Evolutionary conservation across 2,329 filamentous ascomycete genomes (phyloP), one percentile per base, ranked within the genome.

Genomic region (Pseudogymnoascus sp.): DNA sequence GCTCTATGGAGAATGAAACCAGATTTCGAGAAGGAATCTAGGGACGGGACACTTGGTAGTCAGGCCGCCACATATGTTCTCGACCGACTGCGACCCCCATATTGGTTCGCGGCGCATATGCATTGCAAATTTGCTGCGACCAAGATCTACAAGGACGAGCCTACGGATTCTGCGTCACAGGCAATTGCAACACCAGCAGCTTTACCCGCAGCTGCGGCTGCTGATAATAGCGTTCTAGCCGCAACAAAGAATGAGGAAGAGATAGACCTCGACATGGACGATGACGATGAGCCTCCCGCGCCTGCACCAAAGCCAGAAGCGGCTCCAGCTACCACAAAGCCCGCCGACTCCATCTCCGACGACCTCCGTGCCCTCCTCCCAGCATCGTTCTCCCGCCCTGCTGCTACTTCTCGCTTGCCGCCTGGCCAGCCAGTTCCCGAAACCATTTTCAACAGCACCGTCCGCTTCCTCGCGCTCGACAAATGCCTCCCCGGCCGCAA

Each of bases 61-160:
- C 78, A 84, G 33, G 93, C 93, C 0, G 93, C 93, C 0, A 85
- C 84, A 71, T 85, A 89, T 68, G 87, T 96, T 19, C 83, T 97
- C 76, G 87, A 96, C 72, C 83, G 90, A 31, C 76, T 99, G 62
- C 82, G 91, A 62, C 95, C 95, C 9, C 82, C 83, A 0, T 88
- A 91, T 73, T 99, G 95, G 95, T 97, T 97, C 73, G 88, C 90
- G 38, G 95, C 93, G 2, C 95, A 99, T 76, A 76, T 97, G 77
- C 95, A 99, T 75, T 87, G 89, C 78, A 96, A 93, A 72, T 97
- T 89, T 73, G 76, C 87, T 0, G 95, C 93, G 0, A 74, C 85
- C 67, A 88, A 83, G 72, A 77, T 67, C n/a, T 87, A 86, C 64
- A 70, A 78, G 13, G 70, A 72, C 26, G 62, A 21, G 63, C 67